Conservation (phyloP, 495 filamentous ascomycete genomes). For the Platismatia glauca region DNA sequence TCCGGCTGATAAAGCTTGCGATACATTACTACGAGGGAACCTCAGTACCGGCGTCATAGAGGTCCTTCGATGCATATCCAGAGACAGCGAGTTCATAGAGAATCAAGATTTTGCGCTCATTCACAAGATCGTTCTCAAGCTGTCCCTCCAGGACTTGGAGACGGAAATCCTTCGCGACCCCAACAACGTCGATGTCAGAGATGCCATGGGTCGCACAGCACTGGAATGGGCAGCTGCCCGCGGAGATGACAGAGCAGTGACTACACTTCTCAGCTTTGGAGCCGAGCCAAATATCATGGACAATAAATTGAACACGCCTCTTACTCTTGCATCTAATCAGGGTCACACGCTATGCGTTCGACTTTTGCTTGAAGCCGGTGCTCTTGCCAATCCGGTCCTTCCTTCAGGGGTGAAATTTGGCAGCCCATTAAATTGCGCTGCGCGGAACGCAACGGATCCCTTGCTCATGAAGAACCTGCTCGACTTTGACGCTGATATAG, state of each 20-base stretch:
- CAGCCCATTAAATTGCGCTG: slow-evolving; percentile 27
- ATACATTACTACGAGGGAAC: slow-evolving; percentile 13
- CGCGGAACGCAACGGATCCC: slow-evolving; percentile 19
- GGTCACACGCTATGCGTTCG: slow-evolving; percentile 24
- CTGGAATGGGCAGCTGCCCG: slow-evolving; percentile 29
- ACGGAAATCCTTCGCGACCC: slow-evolving; percentile 22
- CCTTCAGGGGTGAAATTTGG: slow-evolving; percentile 21
- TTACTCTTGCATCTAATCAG: slow-evolving; percentile 23
- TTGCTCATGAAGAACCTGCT: slow-evolving; percentile 26
- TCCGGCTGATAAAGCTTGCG: slow-evolving; percentile 26
- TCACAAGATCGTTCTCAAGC: slow-evolving; percentile 29
- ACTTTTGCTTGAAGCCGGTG: slow-evolving; percentile 30
- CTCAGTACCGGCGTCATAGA: slow-evolving; percentile 15
- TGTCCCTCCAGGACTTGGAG: slow-evolving; percentile 24
- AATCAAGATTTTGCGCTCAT: slow-evolving; percentile 26
- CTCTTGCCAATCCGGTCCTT: slow-evolving; percentile 22
- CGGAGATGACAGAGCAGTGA: slow-evolving; percentile 22
- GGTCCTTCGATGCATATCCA: slow-evolving; percentile 18
- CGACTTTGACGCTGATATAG: slow-evolving; percentile 26
- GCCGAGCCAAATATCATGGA: slow-evolving; percentile 30
- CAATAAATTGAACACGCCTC: slow-evolving; percentile 10
- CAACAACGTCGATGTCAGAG: slow-evolving; percentile 25
- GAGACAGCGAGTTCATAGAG: slow-evolving; percentile 26
- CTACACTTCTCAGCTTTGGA: slow-evolving; percentile 21
- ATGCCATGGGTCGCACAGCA: slow-evolving; percentile 31